A percentile compares a stretch with the other conserved stretches of the same genome.
These are phyloP conservation scores for Rhazya stricta DNA, from an alignment of 257 asterid species.

Conservation along the genomic window DNA sequence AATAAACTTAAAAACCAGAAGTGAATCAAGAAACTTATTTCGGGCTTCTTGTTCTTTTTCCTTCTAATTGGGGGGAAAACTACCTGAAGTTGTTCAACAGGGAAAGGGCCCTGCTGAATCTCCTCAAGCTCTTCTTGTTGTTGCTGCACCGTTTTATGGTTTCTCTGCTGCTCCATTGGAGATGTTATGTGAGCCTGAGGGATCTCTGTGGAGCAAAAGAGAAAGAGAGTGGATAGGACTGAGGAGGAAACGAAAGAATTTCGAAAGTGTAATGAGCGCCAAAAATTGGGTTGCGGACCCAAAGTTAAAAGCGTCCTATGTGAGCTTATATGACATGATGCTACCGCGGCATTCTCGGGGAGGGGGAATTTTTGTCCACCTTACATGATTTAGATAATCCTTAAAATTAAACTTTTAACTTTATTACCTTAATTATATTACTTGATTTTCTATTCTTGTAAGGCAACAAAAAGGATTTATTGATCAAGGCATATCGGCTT, in stretches of 20 bases:
- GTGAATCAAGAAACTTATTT: slow-evolving; percentile 5
- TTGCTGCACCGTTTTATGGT: slow-evolving; percentile 39
- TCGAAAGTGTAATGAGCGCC: slow-evolving; percentile 28
- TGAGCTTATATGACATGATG: slow-evolving; percentile 19
- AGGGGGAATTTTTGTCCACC: background rate
- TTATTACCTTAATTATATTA: no score
- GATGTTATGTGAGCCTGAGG: background rate
- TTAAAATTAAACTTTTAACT: no score
- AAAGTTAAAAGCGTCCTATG: slow-evolving; percentile 6
- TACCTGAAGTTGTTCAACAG: slow-evolving; percentile 85
- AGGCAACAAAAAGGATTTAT: no score
- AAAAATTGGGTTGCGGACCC: slow-evolving; percentile 1
- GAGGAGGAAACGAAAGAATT: slow-evolving; percentile 9
- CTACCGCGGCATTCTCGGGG: background rate
- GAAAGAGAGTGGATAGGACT: background rate
- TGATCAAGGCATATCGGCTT: no score
- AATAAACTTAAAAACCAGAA: background rate
- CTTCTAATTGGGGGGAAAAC: background rate
- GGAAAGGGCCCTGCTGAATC: slow-evolving; percentile 73
- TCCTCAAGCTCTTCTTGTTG: slow-evolving; percentile 59
- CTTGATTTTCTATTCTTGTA: no score
- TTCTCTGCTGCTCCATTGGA: slow-evolving; percentile 74
- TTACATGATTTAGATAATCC: no score
- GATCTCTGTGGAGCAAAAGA: background rate
- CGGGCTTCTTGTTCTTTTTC: background rate